These are phyloP conservation scores for Fusarium sp. DNA, from an alignment of 2,329 filamentous ascomycete species.

Conservation along the genomic window DNA sequence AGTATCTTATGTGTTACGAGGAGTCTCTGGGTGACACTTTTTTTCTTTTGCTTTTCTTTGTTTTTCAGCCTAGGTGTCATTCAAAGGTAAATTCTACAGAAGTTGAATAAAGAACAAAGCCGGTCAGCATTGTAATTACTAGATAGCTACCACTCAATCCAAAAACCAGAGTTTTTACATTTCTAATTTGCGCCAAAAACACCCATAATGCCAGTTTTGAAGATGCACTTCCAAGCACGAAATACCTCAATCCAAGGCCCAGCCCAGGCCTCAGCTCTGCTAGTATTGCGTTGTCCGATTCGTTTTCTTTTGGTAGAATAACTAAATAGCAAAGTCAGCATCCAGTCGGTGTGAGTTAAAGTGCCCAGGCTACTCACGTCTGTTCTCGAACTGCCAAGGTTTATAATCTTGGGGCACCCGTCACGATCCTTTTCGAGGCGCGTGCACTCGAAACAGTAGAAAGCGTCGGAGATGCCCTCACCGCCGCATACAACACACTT, in stretches of 20 bases:
- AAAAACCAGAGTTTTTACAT: conserved; percentile 19
- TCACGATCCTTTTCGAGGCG: conserved; percentile 96
- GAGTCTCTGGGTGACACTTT: conserved; percentile 42
- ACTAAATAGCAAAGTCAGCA: conserved; percentile 51
- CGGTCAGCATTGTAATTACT: conserved; percentile 25
- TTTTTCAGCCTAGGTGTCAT: conserved; percentile 28
- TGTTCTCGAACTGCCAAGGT: conserved; percentile 92
- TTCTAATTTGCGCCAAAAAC: conserved; percentile 37
- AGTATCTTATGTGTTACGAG: conserved; percentile 45
- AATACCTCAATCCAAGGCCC: conserved; percentile 49
- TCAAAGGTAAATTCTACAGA: conserved; percentile 32
- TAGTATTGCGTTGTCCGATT: conserved; percentile 70
- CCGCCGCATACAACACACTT: conserved; percentile 99
- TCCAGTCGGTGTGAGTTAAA: not conserved
- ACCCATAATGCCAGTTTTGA: conserved; percentile 38
- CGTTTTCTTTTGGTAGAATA: conserved; percentile 75
- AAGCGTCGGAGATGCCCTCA: conserved; percentile 97
- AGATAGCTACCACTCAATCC: conserved; percentile 26
- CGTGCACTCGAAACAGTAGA: conserved; percentile 99
- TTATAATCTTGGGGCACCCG: conserved; percentile 99
- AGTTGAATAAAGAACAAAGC: conserved; percentile 17
- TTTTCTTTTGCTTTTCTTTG: not conserved
- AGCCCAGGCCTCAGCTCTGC: conserved; percentile 60
- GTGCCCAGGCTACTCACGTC: conserved; percentile 69
- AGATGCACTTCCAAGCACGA: conserved; percentile 24